Conservation (phyloP, 2,329 filamentous ascomycete species). For the Grosmannia clavigera region DNA sequence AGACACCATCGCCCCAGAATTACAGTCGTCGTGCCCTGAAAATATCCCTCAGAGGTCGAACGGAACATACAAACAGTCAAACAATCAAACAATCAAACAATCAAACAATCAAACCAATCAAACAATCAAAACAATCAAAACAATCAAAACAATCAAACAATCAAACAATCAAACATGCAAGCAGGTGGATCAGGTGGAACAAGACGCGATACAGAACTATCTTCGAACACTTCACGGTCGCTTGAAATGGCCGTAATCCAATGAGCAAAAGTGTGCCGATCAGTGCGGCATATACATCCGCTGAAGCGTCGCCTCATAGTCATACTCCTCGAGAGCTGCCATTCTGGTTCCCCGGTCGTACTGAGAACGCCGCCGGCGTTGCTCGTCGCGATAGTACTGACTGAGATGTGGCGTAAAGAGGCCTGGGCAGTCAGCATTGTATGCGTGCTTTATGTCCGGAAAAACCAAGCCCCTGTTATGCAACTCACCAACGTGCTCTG, state of each 20-base stretch:
- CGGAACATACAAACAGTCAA: background rate
- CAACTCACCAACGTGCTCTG: slow-evolving; percentile 63
- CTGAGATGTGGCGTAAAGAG: slow-evolving; percentile 71
- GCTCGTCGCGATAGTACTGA: slow-evolving; percentile 61
- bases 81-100: background rate
- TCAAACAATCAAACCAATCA: background rate
- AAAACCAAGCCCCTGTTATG: too few relatives aligned
- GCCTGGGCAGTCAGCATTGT: slow-evolving; percentile 28
- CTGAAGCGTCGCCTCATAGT: slow-evolving; percentile 33
- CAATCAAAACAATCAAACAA: background rate
- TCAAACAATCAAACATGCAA: background rate
- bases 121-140: background rate
- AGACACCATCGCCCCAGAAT: background rate
- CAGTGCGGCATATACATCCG: slow-evolving; percentile 17
- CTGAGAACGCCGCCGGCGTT: slow-evolving; percentile 63
- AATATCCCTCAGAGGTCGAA: background rate
- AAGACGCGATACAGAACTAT: background rate
- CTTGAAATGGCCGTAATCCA: background rate
- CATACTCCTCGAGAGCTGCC: slow-evolving; percentile 52
- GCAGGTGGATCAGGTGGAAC: background rate
- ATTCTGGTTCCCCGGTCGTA: slow-evolving; percentile 72
- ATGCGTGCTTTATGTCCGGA: too few relatives aligned
- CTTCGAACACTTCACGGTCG: background rate
- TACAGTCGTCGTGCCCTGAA: background rate
- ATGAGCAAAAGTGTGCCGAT: background rate